Evolutionary conservation across 225 moss, liverwort and hornwort genomes (phyloP), one percentile per base, ranked within the genome.

Genomic region (Antitrichia curtipendula): DNA sequence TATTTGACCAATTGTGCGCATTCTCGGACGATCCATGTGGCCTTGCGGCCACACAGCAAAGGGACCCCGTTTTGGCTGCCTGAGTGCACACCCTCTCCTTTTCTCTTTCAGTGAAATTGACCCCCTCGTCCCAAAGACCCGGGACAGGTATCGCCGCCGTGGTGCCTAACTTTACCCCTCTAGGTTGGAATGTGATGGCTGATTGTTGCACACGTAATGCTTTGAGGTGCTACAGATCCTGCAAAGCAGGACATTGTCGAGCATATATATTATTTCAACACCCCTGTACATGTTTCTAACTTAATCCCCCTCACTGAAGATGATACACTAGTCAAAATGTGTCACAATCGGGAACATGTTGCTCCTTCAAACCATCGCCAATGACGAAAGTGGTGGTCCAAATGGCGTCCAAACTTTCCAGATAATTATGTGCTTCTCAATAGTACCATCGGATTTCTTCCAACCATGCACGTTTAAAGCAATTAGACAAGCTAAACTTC

Each of bases 1-100:
- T 84, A 71, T 87, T 94, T 50, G 95, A 89, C 95, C 96, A 96
- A 88, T 88, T 93, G 82, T 95, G 94, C 76, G 85, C 91, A 87
- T 86, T 94, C 63, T 92, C 88, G 54, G 93, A 87, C 64, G 95
- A 94, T 84, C 93, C 96, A 78, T 95, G 95, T 92, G 96, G 96
- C 95, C 96, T 94, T 86, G 96, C 94, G 92, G 96, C 95, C 96
- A 96, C 96, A 94, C 95, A 95, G 91, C 95, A 96, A 83, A 94
- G 96, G 89, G 96, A 95, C 94, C 96, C 95, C 96, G 93, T 96
- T 92, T 93, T 94, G 93, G 88, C 93, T 91, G 91, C 89, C 89
- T 91, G 93, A 76, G 79, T 90, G 81, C 87, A 80, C 91, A 90
- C 87, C 60, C 86, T 87, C 71, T 90, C 90, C 80, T 93, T 85